A percentile compares a stretch with the other conserved stretches of the same genome.
These are phyloP conservation scores for Nidularia pulvinata DNA, from an alignment of 768 basidiomycete species.

Conservation along the genomic window DNA sequence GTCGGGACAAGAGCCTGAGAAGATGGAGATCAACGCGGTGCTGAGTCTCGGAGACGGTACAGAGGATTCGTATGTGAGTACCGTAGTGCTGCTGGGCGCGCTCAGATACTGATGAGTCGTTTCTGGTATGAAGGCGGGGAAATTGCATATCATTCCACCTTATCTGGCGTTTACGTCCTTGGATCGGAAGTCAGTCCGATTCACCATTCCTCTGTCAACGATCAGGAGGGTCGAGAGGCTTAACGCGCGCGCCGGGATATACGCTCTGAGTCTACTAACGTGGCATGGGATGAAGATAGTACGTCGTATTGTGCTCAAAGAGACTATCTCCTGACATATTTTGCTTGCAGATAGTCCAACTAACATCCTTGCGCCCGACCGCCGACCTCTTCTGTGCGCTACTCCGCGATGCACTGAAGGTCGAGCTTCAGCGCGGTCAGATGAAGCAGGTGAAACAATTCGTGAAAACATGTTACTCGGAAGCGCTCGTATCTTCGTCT, in stretches of 20 bases:
- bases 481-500: conserved; percentile 69
- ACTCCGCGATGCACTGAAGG: conserved; percentile 86
- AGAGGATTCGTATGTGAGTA: conserved; percentile 91
- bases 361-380: conserved; percentile 91
- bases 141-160: conserved; percentile 84
- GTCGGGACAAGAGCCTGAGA: conserved; percentile 45
- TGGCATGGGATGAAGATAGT: conserved; percentile 97
- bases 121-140: conserved; percentile 67
- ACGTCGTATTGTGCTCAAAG: conserved; percentile 17
- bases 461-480: conserved; percentile 92
- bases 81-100: not conserved
- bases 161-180: conserved; percentile 90
- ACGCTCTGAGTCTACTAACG: conserved; percentile 91
- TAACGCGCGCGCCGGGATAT: conserved; percentile 92
- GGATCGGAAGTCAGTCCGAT: conserved; percentile 90
- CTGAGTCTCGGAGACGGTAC: conserved; percentile 81
- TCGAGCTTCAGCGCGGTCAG: conserved; percentile 84
- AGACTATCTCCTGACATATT: not conserved
- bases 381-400: conserved; percentile 92
- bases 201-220: conserved; percentile 90
- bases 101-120: not conserved
- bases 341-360: conserved; percentile 74
- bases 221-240: conserved; percentile 93
- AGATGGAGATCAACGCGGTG: conserved; percentile 89
- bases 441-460: conserved; percentile 95